Percentiles rank a stretch among this genome's conserved stretches.
These are phyloP conservation scores for Agaricus sinodeliciosus DNA, from an alignment of 768 basidiomycete genomes.

Conservation along the genomic window DNA sequence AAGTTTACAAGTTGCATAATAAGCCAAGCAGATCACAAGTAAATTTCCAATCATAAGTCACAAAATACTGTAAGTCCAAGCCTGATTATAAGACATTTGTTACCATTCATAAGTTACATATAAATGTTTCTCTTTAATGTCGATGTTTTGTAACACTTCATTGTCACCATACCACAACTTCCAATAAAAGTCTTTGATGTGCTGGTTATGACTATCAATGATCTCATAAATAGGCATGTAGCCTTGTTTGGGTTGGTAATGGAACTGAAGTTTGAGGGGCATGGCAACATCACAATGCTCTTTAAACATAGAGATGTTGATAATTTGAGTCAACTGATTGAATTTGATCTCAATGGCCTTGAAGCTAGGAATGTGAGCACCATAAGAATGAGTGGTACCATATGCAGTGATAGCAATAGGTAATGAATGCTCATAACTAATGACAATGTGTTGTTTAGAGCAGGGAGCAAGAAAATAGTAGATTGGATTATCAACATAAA, in stretches of 20 bases:
- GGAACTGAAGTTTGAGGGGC: constrained; percentile 76
- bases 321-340: constrained; percentile 41
- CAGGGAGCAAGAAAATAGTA: constrained; percentile 83
- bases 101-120: too few relatives aligned
- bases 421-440: constrained; percentile 39
- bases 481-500: constrained; percentile 86
- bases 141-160: constrained; percentile 67
- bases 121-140: constrained; percentile 69
- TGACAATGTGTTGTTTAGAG: constrained; percentile 66
- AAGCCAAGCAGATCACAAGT: too few relatives aligned
- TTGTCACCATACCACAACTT: constrained; percentile 94
- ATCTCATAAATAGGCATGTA: constrained; percentile 93
- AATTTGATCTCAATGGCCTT: constrained; percentile 78
- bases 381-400: constrained; percentile 77
- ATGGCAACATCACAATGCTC: constrained; percentile 73
- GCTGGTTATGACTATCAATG: constrained; percentile 70
- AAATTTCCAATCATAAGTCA: too few relatives aligned
- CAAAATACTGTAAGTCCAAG: too few relatives aligned
- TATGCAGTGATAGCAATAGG: constrained; percentile 60
- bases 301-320: constrained; percentile 75
- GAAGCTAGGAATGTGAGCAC: constrained; percentile 65
- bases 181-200: constrained; percentile 99
- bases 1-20: too few relatives aligned
- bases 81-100: too few relatives aligned
- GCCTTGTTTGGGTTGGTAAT: constrained; percentile 82